These are phyloP conservation scores for Chalaropsis ovoidea DNA, from an alignment of 2,329 filamentous ascomycete genomes.

Conservation along the genomic window DNA sequence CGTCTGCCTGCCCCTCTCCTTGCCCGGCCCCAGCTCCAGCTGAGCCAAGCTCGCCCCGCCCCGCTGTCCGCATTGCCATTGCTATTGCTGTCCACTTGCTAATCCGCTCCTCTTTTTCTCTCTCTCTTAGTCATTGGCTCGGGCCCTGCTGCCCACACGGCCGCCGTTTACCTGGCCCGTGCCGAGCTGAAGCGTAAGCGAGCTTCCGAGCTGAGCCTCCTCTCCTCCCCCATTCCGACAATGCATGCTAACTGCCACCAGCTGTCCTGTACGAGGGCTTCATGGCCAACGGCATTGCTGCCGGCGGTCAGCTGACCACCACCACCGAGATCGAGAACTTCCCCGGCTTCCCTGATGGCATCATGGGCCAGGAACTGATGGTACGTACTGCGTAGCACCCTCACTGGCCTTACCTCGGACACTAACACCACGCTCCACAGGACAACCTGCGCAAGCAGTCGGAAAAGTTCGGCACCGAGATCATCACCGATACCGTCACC, in stretches of 20 bases:
- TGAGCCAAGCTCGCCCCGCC: neutral
- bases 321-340: slow-evolving; percentile 99
- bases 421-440: slow-evolving; percentile 31
- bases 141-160: slow-evolving; percentile 93
- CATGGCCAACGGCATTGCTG: slow-evolving; percentile 91
- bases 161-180: slow-evolving; percentile 88
- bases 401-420: neutral
- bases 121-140: slow-evolving; percentile 64
- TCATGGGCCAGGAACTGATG: slow-evolving; percentile 85
- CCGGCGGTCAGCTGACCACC: slow-evolving; percentile 92
- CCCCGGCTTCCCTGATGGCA: slow-evolving; percentile 82
- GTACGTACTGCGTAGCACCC: slow-evolving; percentile 38
- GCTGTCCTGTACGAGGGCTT: slow-evolving; percentile 95
- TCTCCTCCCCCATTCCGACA: neutral
- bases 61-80: neutral
- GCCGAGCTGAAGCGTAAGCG: slow-evolving; percentile 75
- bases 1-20: neutral
- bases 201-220: neutral
- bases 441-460: slow-evolving; percentile 91
- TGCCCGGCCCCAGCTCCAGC: too few species aligned
- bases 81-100: neutral
- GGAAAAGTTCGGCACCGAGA: slow-evolving; percentile 80
- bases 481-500: slow-evolving; percentile 84
- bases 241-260: slow-evolving; percentile 29
- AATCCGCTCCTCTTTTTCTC: slow-evolving; percentile 4